These are phyloP conservation scores for Cyanidiococcus yangmingshanensis DNA, from an alignment of 23 red algal species.

Conservation along the genomic window DNA sequence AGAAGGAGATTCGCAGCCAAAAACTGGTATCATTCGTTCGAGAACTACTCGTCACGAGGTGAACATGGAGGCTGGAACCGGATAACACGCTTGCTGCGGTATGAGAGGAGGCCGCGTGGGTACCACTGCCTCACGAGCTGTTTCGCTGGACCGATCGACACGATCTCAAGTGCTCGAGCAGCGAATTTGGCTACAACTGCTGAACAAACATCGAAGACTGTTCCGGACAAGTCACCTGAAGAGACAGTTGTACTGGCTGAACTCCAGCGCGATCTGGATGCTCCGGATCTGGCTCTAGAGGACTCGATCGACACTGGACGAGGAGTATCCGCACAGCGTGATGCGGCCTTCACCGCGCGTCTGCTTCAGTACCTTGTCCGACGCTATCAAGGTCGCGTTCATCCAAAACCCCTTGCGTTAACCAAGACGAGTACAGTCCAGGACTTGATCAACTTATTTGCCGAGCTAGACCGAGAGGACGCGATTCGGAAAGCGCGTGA, in stretches of 20 bases:
- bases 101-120: too few species aligned
- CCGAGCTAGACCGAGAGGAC: background rate
- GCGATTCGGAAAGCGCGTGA: background rate
- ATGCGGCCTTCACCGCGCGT: background rate
- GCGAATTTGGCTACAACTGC: too few species aligned
- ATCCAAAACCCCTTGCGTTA: background rate
- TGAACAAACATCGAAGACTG: too few species aligned
- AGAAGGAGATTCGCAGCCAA: too few species aligned
- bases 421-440: background rate
- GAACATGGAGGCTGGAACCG: too few species aligned
- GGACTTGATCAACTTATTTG: conserved; percentile 10
- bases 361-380: background rate
- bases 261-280: background rate
- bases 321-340: background rate
- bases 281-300: background rate
- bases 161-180: too few species aligned
- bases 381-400: background rate
- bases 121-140: too few species aligned
- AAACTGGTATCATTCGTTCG: too few species aligned
- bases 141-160: too few species aligned
- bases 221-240: too few species aligned
- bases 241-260: background rate
- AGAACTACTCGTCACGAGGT: too few species aligned
- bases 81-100: too few species aligned
- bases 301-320: background rate